Evolutionary conservation across 768 basidiomycete genomes (phyloP).

Genomic region (Stropharia rugosoannulata): DNA sequence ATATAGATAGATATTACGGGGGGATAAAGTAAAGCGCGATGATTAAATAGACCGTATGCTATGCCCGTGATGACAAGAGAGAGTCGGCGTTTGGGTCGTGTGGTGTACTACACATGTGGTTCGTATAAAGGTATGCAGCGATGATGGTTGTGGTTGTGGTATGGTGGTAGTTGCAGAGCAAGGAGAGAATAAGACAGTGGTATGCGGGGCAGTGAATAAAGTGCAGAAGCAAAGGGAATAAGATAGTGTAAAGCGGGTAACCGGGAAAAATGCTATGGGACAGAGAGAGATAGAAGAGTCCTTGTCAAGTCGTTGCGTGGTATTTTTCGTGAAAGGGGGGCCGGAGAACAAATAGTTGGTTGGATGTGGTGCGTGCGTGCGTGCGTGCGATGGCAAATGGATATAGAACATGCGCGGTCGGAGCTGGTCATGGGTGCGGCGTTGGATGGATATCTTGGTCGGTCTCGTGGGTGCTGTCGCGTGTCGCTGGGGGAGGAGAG

Average conservation of each 20-base stretch:
- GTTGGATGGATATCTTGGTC: slow-evolving; percentile 15
- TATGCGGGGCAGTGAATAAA: background rate
- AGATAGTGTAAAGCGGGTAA: slow-evolving; percentile 4
- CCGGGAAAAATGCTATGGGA: background rate
- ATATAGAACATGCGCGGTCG: slow-evolving; percentile 12
- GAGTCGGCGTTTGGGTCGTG: background rate
- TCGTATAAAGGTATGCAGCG: slow-evolving; percentile 1
- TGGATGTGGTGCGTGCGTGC: background rate
- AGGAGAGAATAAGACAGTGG: slow-evolving; percentile 4
- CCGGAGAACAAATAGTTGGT: background rate
- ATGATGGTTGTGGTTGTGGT: background rate
- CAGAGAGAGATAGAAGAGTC: slow-evolving; percentile 5
- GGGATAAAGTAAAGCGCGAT: slow-evolving; percentile 9
- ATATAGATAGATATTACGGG: slow-evolving; percentile 18
- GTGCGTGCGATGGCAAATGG: slow-evolving; percentile 6
- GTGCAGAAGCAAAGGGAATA: slow-evolving; percentile 9
- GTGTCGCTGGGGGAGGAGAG: slow-evolving; percentile 21
- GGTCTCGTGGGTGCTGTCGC: slow-evolving; percentile 17
- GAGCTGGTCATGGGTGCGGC: slow-evolving; percentile 11
- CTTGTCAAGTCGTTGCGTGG: slow-evolving; percentile 10
- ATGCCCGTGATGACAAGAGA: slow-evolving; percentile 18
- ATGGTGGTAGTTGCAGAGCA: slow-evolving; percentile 9
- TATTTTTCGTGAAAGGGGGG: slow-evolving; percentile 13
- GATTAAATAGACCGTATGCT: slow-evolving; percentile 24
- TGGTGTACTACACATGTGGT: slow-evolving; percentile 4